Evolutionary conservation across 2,329 filamentous ascomycete species (phyloP).

Genomic region (Sporothrix mexicana): DNA sequence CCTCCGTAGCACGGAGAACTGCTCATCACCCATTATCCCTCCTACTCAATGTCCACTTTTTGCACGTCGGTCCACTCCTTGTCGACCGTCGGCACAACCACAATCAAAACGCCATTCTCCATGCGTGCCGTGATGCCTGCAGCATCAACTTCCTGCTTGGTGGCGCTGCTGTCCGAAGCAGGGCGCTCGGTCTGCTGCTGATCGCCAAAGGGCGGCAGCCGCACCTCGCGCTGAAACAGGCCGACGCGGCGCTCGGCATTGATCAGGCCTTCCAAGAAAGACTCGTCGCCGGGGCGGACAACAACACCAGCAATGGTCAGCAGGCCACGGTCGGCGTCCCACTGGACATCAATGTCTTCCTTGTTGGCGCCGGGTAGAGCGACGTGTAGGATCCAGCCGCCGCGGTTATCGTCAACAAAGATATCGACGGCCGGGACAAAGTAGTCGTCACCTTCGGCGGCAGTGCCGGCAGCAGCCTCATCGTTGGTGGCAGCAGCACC

Average conservation of each 20-base stretch:
- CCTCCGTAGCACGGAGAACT: no score
- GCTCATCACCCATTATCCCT: neutral
- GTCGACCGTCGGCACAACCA: constrained; percentile 73
- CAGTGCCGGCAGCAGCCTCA: neutral
- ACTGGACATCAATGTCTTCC: constrained; percentile 72
- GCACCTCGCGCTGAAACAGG: constrained; percentile 73
- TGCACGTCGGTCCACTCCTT: constrained; percentile 68
- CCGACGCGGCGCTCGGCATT: constrained; percentile 73
- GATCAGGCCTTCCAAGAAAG: constrained; percentile 67
- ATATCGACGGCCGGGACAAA: constrained; percentile 75
- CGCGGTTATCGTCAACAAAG: constrained; percentile 56
- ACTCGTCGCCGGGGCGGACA: constrained; percentile 73
- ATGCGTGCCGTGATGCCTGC: constrained; percentile 74
- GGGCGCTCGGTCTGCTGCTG: constrained; percentile 1
- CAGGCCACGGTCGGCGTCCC: constrained; percentile 70
- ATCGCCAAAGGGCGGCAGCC: constrained; percentile 55
- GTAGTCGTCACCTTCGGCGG: constrained; percentile 43
- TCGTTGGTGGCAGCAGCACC: constrained; percentile 29
- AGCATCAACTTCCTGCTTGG: constrained; percentile 63
- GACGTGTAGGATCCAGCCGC: constrained; percentile 69
- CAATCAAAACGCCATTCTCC: constrained; percentile 75
- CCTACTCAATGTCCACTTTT: constrained; percentile 62
- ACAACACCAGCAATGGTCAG: constrained; percentile 75
- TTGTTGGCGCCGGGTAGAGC: constrained; percentile 80
- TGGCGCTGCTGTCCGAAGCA: neutral